Conservation (phyloP, 306 rosid species). For the Gleditsia sinensis region DNA sequence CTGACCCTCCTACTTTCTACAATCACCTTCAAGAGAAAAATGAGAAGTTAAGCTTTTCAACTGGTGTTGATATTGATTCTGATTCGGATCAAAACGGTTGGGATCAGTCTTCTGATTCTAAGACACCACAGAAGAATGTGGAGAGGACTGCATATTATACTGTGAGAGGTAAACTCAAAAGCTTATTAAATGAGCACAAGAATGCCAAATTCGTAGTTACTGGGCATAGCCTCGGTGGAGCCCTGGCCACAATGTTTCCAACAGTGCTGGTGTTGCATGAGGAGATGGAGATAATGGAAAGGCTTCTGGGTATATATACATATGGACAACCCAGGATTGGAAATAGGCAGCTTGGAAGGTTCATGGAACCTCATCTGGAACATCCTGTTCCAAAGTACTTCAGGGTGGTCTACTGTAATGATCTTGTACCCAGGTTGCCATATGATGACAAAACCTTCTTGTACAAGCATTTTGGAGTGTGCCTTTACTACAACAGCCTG, state of each 20-base stretch:
- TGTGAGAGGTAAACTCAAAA: conserved; percentile 53
- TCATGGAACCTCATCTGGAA: conserved; percentile 61
- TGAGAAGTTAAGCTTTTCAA: conserved; percentile 3
- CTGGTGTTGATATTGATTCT: conserved; percentile 29
- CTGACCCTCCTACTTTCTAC: conserved; percentile 44
- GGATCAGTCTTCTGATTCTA: conserved; percentile 24
- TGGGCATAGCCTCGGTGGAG: conserved; percentile 86
- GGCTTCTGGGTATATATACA: conserved; percentile 67
- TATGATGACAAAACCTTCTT: conserved; percentile 65
- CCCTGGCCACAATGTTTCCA: conserved; percentile 72
- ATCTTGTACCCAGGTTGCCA: conserved; percentile 81
- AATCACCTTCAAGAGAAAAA: conserved; percentile 38
- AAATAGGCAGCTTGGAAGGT: conserved; percentile 57
- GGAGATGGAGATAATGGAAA: conserved; percentile 62
- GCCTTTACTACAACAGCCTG: conserved; percentile 74
- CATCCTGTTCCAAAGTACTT: conserved; percentile 56
- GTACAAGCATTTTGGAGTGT: conserved; percentile 73
- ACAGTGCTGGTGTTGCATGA: conserved; percentile 63
- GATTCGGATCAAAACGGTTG: conserved; percentile 14
- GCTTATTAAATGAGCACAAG: conserved; percentile 65
- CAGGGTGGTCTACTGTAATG: conserved; percentile 82
- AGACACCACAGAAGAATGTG: conserved; percentile 40
- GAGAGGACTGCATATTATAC: conserved; percentile 59
- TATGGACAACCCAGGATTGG: conserved; percentile 86
- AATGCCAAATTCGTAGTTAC: conserved; percentile 72